A percentile compares a stretch with the other conserved stretches of the same genome.
phyloP scores from a whole-genome alignment of 345 rosid species.

The Eucalyptus melliodora region DNA sequence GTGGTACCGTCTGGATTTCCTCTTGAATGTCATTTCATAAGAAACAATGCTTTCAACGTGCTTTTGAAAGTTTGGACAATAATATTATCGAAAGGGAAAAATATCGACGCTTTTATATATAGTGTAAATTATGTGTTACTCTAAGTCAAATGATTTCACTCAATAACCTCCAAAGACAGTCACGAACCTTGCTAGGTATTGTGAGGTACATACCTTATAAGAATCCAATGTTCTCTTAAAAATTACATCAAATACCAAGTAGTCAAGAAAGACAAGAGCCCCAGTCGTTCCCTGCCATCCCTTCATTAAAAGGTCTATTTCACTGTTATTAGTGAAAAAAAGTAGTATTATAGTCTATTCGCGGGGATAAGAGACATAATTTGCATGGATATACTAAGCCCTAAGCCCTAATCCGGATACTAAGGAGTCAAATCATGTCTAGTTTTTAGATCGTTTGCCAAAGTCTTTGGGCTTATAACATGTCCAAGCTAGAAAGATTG shows the following conservation, averaged over 20 bases:
- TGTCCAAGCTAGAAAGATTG: not conserved
- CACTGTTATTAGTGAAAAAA: not conserved
- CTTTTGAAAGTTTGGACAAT: not conserved
- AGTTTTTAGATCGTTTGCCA: not conserved
- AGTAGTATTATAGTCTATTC: not conserved
- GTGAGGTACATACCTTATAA: not conserved
- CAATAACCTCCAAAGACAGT: not conserved
- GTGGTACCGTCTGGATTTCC: not conserved
- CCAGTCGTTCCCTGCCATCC: not conserved
- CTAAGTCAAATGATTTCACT: not conserved
- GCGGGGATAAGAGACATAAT: not conserved
- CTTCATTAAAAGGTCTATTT: not conserved
- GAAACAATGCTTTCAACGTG: not conserved
- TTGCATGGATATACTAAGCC: not conserved
- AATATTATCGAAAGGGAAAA: fast-evolving
- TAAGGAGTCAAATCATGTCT: not conserved
- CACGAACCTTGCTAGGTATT: not conserved
- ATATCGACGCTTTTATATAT: fast-evolving
- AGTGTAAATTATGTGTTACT: not conserved
- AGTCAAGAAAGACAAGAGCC: fast-evolving
- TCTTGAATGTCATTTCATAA: not conserved
- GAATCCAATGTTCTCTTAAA: not conserved
- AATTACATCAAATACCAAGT: not conserved
- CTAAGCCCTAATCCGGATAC: not conserved
- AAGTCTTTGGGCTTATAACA: not conserved